A percentile compares a stretch with the other conserved stretches of the same genome.
Evolutionary conservation across 768 basidiomycete genomes (phyloP).

Genomic region (Mycena alexandri): DNA sequence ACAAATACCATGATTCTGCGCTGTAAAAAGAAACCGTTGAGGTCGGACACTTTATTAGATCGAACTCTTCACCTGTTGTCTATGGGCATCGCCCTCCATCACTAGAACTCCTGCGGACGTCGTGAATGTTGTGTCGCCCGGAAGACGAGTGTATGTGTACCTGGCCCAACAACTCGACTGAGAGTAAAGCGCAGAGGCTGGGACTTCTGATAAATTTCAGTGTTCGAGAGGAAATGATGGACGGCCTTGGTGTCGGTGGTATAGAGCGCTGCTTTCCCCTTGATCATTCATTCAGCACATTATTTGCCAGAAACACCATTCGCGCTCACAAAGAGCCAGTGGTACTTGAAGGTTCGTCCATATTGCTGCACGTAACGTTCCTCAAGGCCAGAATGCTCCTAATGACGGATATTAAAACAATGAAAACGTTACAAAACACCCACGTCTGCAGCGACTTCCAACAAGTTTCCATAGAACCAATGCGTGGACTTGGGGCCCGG

Average conservation of each 20-base stretch:
- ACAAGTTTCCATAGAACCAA: neutral
- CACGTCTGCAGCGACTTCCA: too few species aligned
- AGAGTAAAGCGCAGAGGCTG: slow-evolving; percentile 42
- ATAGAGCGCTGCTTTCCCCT: slow-evolving; percentile 41
- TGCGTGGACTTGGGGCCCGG: slow-evolving; percentile 30
- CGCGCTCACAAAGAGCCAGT: too few species aligned
- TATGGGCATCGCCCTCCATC: slow-evolving; percentile 43
- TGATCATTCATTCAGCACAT: too few species aligned
- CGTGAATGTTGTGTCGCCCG: too few species aligned
- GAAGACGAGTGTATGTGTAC: slow-evolving; percentile 5
- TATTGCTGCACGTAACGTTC: too few species aligned
- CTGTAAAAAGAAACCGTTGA: slow-evolving; percentile 18
- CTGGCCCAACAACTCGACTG: slow-evolving; percentile 45
- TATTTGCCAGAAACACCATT: too few species aligned
- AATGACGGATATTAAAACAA: too few species aligned
- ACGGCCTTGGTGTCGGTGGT: slow-evolving; percentile 64
- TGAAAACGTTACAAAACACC: too few species aligned
- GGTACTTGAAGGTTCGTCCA: too few species aligned
- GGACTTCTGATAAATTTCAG: slow-evolving; percentile 59
- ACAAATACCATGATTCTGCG: slow-evolving; percentile 43
- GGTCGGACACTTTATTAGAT: too few species aligned
- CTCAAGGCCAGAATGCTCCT: too few species aligned
- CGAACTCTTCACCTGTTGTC: slow-evolving; percentile 32
- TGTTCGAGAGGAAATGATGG: slow-evolving; percentile 61
- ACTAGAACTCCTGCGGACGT: slow-evolving; percentile 49